phyloP scores from a whole-genome alignment of 2,329 filamentous ascomycete species.

The Sporothrix mexicana region DNA sequence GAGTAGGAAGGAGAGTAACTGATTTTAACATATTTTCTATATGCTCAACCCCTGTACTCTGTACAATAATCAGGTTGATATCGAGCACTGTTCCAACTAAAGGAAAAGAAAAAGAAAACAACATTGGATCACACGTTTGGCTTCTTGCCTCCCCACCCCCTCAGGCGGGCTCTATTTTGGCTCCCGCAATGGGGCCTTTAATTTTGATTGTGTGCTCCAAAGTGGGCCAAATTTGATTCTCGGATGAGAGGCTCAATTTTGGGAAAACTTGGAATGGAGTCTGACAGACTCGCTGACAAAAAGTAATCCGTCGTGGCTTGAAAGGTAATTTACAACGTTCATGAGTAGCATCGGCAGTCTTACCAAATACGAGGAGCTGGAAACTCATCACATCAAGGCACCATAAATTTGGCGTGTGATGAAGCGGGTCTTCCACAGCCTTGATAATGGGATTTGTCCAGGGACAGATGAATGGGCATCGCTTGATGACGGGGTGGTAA shows the following conservation, averaged over 20 bases:
- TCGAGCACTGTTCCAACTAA: too few relatives aligned
- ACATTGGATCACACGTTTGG: neutral
- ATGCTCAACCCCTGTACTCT: too few relatives aligned
- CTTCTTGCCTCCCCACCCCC: too few relatives aligned
- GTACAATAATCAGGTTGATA: too few relatives aligned
- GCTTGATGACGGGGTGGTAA: too few relatives aligned
- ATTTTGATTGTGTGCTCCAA: neutral
- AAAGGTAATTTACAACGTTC: too few relatives aligned
- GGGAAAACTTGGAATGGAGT: neutral
- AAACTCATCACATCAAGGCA: neutral
- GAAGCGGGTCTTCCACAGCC: neutral
- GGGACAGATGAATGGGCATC: too few relatives aligned
- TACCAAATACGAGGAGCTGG: neutral
- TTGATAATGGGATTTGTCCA: neutral
- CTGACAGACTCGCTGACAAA: neutral
- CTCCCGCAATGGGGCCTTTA: slow-evolving; percentile 5
- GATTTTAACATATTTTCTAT: too few relatives aligned
- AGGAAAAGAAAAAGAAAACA: neutral
- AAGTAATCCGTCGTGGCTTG: neutral
- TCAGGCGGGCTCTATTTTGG: slow-evolving; percentile 7
- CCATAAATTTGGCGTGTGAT: neutral
- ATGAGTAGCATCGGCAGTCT: neutral
- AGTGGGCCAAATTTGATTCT: neutral
- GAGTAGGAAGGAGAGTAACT: too few relatives aligned
- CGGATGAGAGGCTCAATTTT: too few relatives aligned